Evolutionary conservation across 2,329 filamentous ascomycete species (phyloP), one percentile per base, ranked within the genome.

Genomic region (Whalleya microplaca): DNA sequence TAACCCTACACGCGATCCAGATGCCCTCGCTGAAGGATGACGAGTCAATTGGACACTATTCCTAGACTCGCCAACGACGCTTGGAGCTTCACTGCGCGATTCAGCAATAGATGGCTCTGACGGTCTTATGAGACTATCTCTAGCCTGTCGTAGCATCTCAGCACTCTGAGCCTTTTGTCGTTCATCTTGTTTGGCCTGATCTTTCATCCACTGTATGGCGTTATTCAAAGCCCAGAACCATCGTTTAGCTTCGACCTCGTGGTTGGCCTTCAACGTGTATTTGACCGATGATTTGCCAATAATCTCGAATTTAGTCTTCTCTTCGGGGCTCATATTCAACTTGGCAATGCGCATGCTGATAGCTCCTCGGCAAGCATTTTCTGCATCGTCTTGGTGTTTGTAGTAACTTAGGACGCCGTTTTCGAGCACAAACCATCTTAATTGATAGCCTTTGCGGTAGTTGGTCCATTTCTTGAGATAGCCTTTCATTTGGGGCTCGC

Each of bases 181-280:
- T 69, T 94, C 89, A 67, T 97, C 94, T 72, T 96, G 92, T 65
- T 90, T 93, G 7, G 92, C 93, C 75, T 98, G 95, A 69, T 99
- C 95, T 74, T 99, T 99, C 61, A 92, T 89, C 90, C 92, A 98
- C 72, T 98, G 95, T 48, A 99, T 99, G 5, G 95, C 94, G 72
- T 99, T 99, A 77, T 99, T 99, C 61, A 99, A 80, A 0, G 95
- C 91, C 95, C 95, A 99, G 75, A 96, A 99, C 95, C 95, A 99
- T 53, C 95, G 86, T 76, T 99, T 99, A 5, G 95, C 94, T 74
- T 99, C 95, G 23, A 98, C 94, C 70, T 97, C 90, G 74, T 99
- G 95, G 69, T 99, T 99, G 0, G 95, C 95, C 74, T 96, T 98
- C 51, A 99, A 82, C 47, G 96, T 94, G 72, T 99, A 99, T 76